Percentiles rank a stretch among this genome's conserved stretches.
Evolutionary conservation across 352 stramenopile species (phyloP).

Genomic region (Globisporangium uncinulatum): DNA sequence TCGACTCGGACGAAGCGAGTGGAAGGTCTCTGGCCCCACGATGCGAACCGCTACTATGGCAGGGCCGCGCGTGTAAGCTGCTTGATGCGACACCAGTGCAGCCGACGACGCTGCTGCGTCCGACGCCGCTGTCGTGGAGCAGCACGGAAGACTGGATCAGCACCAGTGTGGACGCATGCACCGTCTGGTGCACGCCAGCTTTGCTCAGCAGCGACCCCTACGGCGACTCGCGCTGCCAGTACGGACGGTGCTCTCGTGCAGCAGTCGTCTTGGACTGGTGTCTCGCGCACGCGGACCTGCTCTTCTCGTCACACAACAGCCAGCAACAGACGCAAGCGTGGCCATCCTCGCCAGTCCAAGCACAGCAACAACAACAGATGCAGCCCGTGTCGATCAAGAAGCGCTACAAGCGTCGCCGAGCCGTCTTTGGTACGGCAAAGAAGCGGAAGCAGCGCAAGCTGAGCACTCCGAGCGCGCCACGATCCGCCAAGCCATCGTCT

Average conservation of each 20-base stretch:
- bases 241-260: neutral
- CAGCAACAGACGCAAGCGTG: too few relatives aligned
- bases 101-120: neutral
- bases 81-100: neutral
- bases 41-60: neutral
- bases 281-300: constrained; percentile 1
- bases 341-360: neutral
- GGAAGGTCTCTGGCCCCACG: neutral
- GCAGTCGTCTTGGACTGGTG: constrained; percentile 5
- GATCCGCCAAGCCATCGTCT: neutral
- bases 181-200: neutral
- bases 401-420: constrained; percentile 11
- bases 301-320: neutral
- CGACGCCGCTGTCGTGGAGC: neutral
- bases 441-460: neutral
- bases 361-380: neutral
- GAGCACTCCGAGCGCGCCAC: neutral
- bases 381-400: neutral
- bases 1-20: constrained; percentile 1
- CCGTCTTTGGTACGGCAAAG: constrained; percentile 1
- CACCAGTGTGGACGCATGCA: neutral
- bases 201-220: neutral
- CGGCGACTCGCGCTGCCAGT: constrained; percentile 3
- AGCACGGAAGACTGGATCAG: neutral
- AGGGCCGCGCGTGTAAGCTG: neutral